phyloP scores from a whole-genome alignment of 2,329 filamentous ascomycete species.

The Tolypocladium inflatum region DNA sequence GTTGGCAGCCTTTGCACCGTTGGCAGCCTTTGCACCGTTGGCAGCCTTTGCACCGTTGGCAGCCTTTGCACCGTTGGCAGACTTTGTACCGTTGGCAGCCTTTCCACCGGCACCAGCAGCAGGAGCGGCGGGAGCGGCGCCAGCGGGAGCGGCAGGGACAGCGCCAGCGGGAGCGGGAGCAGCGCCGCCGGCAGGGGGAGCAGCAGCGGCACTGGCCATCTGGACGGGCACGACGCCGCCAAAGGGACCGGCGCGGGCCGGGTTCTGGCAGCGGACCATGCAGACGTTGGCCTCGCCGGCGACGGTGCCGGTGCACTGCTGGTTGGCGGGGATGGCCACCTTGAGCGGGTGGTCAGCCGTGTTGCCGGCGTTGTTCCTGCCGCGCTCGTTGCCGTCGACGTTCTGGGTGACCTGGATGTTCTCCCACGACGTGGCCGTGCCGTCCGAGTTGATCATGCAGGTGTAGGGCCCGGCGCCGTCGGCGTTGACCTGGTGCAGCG shows the following conservation, averaged over 20 bases:
- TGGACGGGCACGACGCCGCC: conserved; percentile 40
- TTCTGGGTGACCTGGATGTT: conserved; percentile 41
- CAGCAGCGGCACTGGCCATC: background rate
- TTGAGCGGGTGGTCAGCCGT: conserved; percentile 39
- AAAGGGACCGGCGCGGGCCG: conserved; percentile 50
- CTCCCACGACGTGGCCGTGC: conserved; percentile 42
- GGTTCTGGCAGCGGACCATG: conserved; percentile 54
- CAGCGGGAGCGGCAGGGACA: background rate
- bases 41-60: no score
- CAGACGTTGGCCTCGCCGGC: conserved; percentile 51
- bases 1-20: background rate
- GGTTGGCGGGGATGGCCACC: conserved; percentile 44
- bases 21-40: conserved; percentile 2
- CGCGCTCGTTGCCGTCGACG: conserved; percentile 15
- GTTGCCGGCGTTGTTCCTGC: conserved; percentile 32
- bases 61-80: no score
- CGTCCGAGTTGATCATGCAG: conserved; percentile 55
- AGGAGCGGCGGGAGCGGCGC: background rate
- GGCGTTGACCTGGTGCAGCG: conserved; percentile 57
- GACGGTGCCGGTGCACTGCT: conserved; percentile 49
- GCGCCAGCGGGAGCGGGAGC: background rate
- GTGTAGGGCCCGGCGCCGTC: conserved; percentile 58
- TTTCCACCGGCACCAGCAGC: background rate
- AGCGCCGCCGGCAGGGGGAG: no score
- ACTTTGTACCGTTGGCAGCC: no score